Conservation (phyloP, 208 protist genomes). For the Leishmania mexicana region DNA sequence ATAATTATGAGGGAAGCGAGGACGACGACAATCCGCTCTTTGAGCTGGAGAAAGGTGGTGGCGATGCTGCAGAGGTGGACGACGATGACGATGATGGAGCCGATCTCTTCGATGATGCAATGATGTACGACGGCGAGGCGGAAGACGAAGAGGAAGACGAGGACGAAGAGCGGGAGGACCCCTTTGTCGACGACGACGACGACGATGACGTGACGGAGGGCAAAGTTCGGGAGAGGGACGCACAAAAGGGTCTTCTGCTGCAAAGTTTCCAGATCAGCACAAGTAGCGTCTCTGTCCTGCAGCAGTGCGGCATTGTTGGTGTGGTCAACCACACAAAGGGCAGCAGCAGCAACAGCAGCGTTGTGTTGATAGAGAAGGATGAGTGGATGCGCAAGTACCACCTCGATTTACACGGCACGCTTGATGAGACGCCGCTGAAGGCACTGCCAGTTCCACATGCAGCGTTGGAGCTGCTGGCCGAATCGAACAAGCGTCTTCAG, state of each 20-base stretch:
- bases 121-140: conserved; percentile 25
- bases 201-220: conserved; percentile 18
- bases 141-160: conserved; percentile 40
- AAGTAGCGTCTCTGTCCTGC: conserved; percentile 36
- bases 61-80: not conserved
- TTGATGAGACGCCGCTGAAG: conserved; percentile 54
- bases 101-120: conserved; percentile 30
- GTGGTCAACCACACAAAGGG: not conserved
- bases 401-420: conserved; percentile 47
- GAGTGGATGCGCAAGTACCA: conserved; percentile 77
- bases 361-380: conserved; percentile 29
- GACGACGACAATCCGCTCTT: conserved; percentile 39
- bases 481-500: conserved; percentile 36
- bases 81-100: conserved; percentile 45
- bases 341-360: not conserved
- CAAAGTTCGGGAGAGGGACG: not conserved
- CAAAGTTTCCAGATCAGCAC: conserved; percentile 35
- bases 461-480: conserved; percentile 32
- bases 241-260: conserved; percentile 31
- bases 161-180: conserved; percentile 22
- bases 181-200: conserved; percentile 28
- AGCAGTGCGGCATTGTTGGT: conserved; percentile 54
- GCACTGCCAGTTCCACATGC: conserved; percentile 31
- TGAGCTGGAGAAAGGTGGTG: conserved; percentile 26
- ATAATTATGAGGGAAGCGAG: conserved; percentile 25